Evolutionary conservation across 2,329 filamentous ascomycete genomes (phyloP).

Genomic region (Dothistroma septosporum): DNA sequence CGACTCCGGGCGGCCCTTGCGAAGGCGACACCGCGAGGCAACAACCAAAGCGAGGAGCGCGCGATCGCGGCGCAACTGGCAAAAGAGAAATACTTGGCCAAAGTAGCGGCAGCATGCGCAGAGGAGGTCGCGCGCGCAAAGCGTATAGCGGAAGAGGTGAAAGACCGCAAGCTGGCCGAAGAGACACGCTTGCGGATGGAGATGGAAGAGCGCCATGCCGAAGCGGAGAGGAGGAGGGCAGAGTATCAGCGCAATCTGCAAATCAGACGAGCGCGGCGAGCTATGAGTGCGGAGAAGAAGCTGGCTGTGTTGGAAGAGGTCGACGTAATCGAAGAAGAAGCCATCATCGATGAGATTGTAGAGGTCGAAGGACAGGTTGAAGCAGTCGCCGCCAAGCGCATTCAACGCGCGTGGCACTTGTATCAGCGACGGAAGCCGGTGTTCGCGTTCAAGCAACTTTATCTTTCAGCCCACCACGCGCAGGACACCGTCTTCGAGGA

Average conservation of each 20-base stretch:
- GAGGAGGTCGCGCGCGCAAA: constrained; percentile 80
- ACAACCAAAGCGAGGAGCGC: constrained; percentile 65
- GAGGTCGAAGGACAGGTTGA: constrained; percentile 46
- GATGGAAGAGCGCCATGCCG: constrained; percentile 75
- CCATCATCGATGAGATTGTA: constrained; percentile 29
- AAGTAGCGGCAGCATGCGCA: constrained; percentile 75
- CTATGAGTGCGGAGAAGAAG: constrained; percentile 48
- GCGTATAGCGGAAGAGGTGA: constrained; percentile 75
- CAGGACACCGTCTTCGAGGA: constrained; percentile 68
- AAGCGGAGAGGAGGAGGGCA: constrained; percentile 66
- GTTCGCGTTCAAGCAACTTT: constrained; percentile 61
- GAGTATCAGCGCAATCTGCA: constrained; percentile 49
- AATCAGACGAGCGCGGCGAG: constrained; percentile 42
- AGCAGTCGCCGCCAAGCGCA: constrained; percentile 59
- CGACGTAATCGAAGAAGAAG: constrained; percentile 46
- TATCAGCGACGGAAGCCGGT: constrained; percentile 56
- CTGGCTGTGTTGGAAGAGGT: constrained; percentile 48
- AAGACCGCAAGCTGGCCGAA: constrained; percentile 73
- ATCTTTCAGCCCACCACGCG: constrained; percentile 66
- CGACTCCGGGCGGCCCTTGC: constrained; percentile 69
- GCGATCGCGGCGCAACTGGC: constrained; percentile 73
- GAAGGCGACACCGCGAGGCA: constrained; percentile 61
- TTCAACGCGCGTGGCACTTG: constrained; percentile 68
- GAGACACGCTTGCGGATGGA: constrained; percentile 64
- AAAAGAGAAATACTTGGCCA: constrained; percentile 73